Evolutionary conservation across 768 basidiomycete genomes (phyloP).

Genomic region (Astraeus odoratus): DNA sequence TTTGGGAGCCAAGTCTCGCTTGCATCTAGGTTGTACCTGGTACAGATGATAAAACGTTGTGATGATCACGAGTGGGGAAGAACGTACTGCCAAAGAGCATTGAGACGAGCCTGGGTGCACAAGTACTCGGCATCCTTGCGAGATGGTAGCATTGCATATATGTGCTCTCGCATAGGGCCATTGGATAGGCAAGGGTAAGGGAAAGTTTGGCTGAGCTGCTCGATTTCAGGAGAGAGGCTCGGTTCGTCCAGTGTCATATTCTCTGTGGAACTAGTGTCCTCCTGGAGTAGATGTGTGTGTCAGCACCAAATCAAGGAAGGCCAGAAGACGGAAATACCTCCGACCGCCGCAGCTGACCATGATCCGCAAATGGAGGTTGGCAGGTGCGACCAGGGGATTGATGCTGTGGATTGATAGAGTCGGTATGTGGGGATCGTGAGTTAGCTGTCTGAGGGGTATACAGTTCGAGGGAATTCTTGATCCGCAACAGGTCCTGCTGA

Average conservation of each 20-base stretch:
- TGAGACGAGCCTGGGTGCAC: conserved; percentile 57
- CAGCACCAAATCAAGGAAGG: not conserved
- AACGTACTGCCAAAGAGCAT: conserved; percentile 70
- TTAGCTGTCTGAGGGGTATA: conserved; percentile 32
- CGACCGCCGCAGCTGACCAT: conserved; percentile 13
- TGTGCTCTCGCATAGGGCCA: conserved; percentile 54
- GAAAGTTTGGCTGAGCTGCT: conserved; percentile 56
- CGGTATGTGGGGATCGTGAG: conserved; percentile 8
- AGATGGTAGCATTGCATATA: conserved; percentile 56
- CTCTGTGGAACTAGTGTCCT: conserved; percentile 23
- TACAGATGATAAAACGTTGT: conserved; percentile 4
- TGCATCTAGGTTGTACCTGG: conserved; percentile 61
- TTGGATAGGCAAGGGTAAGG: conserved; percentile 65
- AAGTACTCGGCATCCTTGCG: conserved; percentile 50
- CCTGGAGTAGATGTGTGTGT: not conserved
- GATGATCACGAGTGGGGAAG: conserved; percentile 12
- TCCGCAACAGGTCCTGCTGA: conserved; percentile 48
- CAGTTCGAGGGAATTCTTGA: conserved; percentile 64
- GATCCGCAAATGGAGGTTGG: conserved; percentile 2
- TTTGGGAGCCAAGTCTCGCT: conserved; percentile 67
- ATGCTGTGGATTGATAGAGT: conserved; percentile 3
- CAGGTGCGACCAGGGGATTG: conserved; percentile 10
- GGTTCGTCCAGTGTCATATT: conserved; percentile 12
- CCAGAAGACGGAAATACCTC: conserved; percentile 14
- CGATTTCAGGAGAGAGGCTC: conserved; percentile 26